phyloP scores from a whole-genome alignment of 345 rosid genomes.

The Kandelia obovata region DNA sequence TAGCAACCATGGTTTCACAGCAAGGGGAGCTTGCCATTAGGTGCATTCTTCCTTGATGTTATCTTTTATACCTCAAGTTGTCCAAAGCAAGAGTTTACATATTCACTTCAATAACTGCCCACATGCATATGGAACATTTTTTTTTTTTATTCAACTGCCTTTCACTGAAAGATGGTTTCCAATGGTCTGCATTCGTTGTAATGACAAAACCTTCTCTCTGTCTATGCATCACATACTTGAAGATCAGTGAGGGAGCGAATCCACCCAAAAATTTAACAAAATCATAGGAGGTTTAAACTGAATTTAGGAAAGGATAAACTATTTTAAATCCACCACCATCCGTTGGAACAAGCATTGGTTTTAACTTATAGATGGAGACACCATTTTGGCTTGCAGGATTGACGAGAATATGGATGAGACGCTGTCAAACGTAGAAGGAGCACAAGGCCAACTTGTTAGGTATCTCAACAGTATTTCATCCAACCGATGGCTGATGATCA shows the following conservation, averaged over 20 bases:
- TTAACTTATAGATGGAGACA: neutral
- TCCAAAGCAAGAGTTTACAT: neutral
- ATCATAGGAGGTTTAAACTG: neutral
- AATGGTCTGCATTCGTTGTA: neutral
- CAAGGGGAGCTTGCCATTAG: constrained; percentile 91
- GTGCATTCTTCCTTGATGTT: constrained; percentile 27
- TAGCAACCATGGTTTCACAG: constrained; percentile 83
- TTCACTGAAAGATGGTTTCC: neutral
- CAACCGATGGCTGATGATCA: constrained; percentile 78
- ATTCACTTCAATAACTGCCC: too few species aligned
- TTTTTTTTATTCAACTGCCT: neutral
- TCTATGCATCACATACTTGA: neutral
- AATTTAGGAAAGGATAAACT: neutral
- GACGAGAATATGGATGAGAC: constrained; percentile 82
- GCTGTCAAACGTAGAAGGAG: constrained; percentile 67
- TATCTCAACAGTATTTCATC: constrained; percentile 75
- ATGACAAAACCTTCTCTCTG: neutral
- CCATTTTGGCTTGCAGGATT: constrained; percentile 41
- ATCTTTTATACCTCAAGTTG: neutral
- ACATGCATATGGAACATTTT: neutral
- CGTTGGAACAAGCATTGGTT: neutral
- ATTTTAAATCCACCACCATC: neutral
- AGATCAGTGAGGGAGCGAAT: neutral
- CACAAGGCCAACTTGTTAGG: constrained; percentile 64
- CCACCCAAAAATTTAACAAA: neutral